These are phyloP conservation scores for Leccinum pellstonianum DNA, from an alignment of 768 basidiomycete species.

Conservation along the genomic window DNA sequence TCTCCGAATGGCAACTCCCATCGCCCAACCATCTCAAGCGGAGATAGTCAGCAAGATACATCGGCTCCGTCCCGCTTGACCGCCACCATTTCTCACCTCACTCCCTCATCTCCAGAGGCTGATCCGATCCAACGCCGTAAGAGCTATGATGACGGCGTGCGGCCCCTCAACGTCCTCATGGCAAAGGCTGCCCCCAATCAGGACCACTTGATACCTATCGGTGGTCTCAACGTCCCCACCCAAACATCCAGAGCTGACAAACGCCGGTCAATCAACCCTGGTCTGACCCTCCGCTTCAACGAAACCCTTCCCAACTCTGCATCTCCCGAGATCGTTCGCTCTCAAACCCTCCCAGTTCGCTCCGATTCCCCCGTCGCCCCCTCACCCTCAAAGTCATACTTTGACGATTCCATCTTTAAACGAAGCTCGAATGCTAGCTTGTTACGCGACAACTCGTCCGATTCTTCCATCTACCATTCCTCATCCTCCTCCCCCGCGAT, in stretches of 20 bases:
- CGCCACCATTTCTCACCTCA: slow-evolving; percentile 17
- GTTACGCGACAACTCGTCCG: slow-evolving; percentile 29
- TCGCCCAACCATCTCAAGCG: slow-evolving; percentile 1
- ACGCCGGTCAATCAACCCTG: slow-evolving; percentile 57
- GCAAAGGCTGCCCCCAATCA: slow-evolving; percentile 17
- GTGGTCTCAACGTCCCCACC: slow-evolving; percentile 28
- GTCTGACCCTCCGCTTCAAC: slow-evolving; percentile 35
- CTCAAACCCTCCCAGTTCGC: slow-evolving; percentile 28
- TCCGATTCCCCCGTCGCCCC: slow-evolving; percentile 24
- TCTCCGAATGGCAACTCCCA: slow-evolving; percentile 6
- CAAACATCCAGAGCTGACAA: slow-evolving; percentile 41
- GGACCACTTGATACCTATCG: slow-evolving; percentile 9
- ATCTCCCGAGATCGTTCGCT: slow-evolving; percentile 31
- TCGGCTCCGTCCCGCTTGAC: slow-evolving; percentile 18
- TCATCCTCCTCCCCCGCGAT: slow-evolving; percentile 41
- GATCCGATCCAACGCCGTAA: slow-evolving; percentile 31
- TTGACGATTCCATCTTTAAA: slow-evolving; percentile 18
- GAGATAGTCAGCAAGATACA: slow-evolving; percentile 7
- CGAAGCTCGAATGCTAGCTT: slow-evolving; percentile 26
- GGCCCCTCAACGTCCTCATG: slow-evolving; percentile 38
- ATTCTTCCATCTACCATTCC: slow-evolving; percentile 32
- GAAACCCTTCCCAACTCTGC: slow-evolving; percentile 12
- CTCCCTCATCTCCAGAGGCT: slow-evolving; percentile 21
- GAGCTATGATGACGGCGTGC: slow-evolving; percentile 45
- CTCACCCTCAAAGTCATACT: slow-evolving; percentile 18